Conservation (phyloP, 2,329 filamentous ascomycete genomes). For the Cladobotryum protrusum region DNA sequence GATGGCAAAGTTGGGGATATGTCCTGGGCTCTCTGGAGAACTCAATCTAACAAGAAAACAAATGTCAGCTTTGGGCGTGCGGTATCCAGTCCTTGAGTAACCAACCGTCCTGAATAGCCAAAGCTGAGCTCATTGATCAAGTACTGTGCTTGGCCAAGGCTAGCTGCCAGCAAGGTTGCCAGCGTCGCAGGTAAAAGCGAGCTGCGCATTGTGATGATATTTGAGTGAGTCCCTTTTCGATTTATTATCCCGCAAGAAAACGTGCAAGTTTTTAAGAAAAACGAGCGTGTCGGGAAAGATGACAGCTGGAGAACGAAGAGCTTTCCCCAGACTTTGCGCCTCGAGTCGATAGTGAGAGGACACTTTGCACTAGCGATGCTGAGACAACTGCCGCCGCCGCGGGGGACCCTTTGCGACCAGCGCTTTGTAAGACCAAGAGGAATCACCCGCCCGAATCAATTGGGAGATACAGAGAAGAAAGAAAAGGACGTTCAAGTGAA, state of each 20-base stretch:
- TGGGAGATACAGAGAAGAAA: background rate
- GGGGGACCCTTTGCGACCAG: slow-evolving; percentile 3
- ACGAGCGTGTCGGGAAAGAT: background rate
- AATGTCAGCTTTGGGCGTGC: background rate
- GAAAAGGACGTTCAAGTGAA: background rate
- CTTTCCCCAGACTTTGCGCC: background rate
- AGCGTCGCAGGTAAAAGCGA: slow-evolving; percentile 27
- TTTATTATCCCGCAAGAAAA: background rate
- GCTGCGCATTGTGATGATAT: slow-evolving; percentile 38
- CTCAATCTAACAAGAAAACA: slow-evolving; percentile 51
- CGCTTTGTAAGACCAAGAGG: background rate
- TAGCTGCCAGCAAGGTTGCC: slow-evolving; percentile 38
- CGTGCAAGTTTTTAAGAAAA: background rate
- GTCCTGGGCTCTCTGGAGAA: slow-evolving; percentile 43
- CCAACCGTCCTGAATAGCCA: slow-evolving; percentile 60
- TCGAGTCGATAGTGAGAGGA: slow-evolving; percentile 18
- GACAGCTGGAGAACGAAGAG: background rate
- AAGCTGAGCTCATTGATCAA: slow-evolving; percentile 72
- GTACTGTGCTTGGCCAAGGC: slow-evolving; percentile 55
- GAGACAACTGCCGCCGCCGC: background rate
- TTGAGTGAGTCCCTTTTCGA: background rate
- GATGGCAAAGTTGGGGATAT: slow-evolving; percentile 50
- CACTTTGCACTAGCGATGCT: slow-evolving; percentile 20
- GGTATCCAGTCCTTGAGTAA: background rate
- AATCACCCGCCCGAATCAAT: too few relatives aligned